Base-by-base conservation (phyloP, 306 rosid genomes). In the Acacia melanoxylon region DNA sequence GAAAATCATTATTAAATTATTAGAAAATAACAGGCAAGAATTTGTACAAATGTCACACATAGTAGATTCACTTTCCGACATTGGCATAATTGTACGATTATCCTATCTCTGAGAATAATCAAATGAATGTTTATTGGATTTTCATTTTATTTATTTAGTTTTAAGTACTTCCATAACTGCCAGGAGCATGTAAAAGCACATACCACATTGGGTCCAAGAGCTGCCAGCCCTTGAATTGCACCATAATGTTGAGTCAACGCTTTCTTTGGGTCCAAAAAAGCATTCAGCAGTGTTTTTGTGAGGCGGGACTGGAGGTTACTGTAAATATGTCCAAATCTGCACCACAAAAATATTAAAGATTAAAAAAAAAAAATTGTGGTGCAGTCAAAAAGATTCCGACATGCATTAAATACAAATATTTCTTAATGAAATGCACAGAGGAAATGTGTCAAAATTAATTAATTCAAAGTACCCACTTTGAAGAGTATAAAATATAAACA, bases 161-260 rank as follows among this genome's bases (percentile, higher is more conserved):
- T 75, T 40, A 59, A 78, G 45, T 10, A 70, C 72, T 33, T 54
- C 40, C 54, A 44, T 49, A 76, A 73, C 27, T 54, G 33, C 78
- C 59, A 78, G 75, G 61, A 78, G 88, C 78, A 76, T 25, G 83
- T 79, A 83, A 13, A 82, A 45, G 29, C n/a, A 20, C 84, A 78
- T 93, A 93, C 95, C 94, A 93, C 94, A 29, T 87, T 88, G 84
- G 97, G 86, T 76, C 97, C 97, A 52, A 93, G 76, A 65, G 92
- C 91, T 37, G 89, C 89, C 82, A 93, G 86, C 77, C 97, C 97
- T 87, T 90, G 95, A 86, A 91, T 88, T 75, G 97, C 95, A 78
- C 97, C 97, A 78, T 93, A 93, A 78, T 93, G 95, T 85, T 93
- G 95, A 7, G 97, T 91, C 86, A 93, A 15, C 78, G 95, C 90